A percentile compares a stretch with the other conserved stretches of the same genome.
phyloP scores from a whole-genome alignment of 129 eudicot genomes.

The Tagetes patula region DNA sequence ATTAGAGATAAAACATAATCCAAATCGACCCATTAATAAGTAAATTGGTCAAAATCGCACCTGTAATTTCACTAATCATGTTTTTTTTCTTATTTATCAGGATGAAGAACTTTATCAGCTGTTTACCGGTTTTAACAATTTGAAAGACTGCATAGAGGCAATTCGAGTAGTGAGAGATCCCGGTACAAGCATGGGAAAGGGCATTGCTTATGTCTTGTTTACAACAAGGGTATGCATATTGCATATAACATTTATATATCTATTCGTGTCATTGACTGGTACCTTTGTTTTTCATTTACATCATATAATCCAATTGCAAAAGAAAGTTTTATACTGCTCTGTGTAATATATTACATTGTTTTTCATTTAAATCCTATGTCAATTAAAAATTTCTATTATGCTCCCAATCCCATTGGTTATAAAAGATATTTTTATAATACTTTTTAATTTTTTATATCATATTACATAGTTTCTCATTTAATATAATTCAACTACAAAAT shows the following conservation, averaged over 20 bases:
- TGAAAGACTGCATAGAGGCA: conserved; percentile 82
- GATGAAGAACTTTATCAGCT: conserved; percentile 88
- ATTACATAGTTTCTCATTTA: too few species aligned
- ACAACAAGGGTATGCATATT: conserved; percentile 62
- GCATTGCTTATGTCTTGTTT: conserved; percentile 92
- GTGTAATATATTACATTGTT: background rate
- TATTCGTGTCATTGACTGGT: background rate
- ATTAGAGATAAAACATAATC: background rate
- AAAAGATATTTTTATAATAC: too few species aligned
- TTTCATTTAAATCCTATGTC: too few species aligned
- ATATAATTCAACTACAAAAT: too few species aligned
- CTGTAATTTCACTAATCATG: conserved; percentile 7
- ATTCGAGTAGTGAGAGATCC: conserved; percentile 88
- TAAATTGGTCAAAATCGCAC: background rate
- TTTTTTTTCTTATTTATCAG: conserved; percentile 31
- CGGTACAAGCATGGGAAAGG: conserved; percentile 83
- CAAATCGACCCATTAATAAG: background rate
- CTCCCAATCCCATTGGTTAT: too few species aligned
- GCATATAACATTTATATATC: background rate
- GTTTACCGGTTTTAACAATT: conserved; percentile 53
- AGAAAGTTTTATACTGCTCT: too few species aligned
- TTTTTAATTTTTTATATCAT: too few species aligned
- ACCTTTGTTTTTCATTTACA: background rate
- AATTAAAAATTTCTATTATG: too few species aligned
- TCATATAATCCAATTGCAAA: background rate